Evolutionary conservation across 2,329 filamentous ascomycete genomes (phyloP), one percentile per base, ranked within the genome.

Genomic region (Cercospora citrullina): DNA sequence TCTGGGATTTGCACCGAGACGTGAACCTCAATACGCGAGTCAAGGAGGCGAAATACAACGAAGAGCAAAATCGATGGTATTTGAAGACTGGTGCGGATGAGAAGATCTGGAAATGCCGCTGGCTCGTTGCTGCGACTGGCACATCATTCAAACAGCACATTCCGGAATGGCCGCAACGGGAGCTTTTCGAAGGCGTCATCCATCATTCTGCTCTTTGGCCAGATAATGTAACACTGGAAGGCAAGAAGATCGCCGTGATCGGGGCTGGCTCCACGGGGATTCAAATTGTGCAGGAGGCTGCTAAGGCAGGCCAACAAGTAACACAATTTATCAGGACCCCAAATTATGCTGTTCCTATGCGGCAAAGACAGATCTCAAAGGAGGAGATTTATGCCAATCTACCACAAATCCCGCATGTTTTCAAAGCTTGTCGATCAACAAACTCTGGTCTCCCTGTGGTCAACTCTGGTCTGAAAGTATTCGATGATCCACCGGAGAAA

Each of bases 281-380:
- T 8, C 80, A 82, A 53, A 71, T 75, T 8, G 71, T 74, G 6
- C 75, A 77, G 28, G 74, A 77, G 42, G 68, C 71, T 12, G 71
- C 73, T 5, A 76, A 76, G 39, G 72, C 75, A 23, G 73, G 72
- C 9, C 63, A 60, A 1, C 79, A 75, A 2, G 76, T 91, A 1
- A 83, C 80, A 0, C 86, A 90, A 26, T 90, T 90, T 76, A 87
- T 90, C 73, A 83, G 89, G 12, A 90, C 88, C 0, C 89, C 89
- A 0, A 91, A 90, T 67, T 80, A 89, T 5, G 87, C 86, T 0
- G 73, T 91, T 1, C 88, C 88, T 0, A 89, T 91, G 86, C 81
- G 83, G 4, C 83, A 84, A 65, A 78, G 81, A 4, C 48, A 78
- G 1, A 78, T 89, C 33, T 83, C 81, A 0, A 77, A 75, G 3